Percentiles rank a stretch among this genome's conserved stretches.
phyloP scores from a whole-genome alignment of 2,329 filamentous ascomycete genomes.

The Colletotrichum lentis region DNA sequence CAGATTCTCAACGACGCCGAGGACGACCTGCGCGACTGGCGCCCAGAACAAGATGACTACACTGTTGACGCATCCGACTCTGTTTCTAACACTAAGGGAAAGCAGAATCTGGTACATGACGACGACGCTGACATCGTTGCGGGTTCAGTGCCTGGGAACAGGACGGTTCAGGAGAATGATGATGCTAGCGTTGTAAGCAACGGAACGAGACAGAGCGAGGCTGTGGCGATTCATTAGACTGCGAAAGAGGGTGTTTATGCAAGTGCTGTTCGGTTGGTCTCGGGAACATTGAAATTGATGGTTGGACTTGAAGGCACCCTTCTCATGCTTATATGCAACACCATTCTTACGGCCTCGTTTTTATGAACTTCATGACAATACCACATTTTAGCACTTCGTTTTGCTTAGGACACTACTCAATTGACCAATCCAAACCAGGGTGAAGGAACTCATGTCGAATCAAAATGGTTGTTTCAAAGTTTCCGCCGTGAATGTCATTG shows the following conservation, averaged over 20 bases:
- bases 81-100: conserved; percentile 21
- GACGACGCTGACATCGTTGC: conserved; percentile 30
- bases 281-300: background rate
- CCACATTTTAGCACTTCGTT: background rate
- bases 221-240: conserved; percentile 3
- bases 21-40: conserved; percentile 83
- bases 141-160: conserved; percentile 6
- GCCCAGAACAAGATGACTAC: conserved; percentile 52
- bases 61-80: conserved; percentile 20
- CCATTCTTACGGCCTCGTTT: conserved; percentile 29
- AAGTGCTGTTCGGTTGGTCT: background rate
- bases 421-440: background rate
- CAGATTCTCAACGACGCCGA: conserved; percentile 94
- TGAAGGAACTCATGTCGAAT: too few species aligned
- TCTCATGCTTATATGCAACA: conserved; percentile 7
- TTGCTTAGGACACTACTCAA: too few species aligned
- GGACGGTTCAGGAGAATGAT: background rate
- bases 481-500: background rate
- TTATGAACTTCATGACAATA: conserved; percentile 21
- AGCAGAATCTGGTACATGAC: conserved; percentile 17
- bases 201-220: conserved; percentile 24
- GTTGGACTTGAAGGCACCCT: background rate
- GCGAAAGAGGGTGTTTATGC: background rate
- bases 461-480: background rate
- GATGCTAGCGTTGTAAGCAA: conserved; percentile 11